Percentiles rank a stretch among this genome's conserved stretches.
Evolutionary conservation across 177 flowering plant species (phyloP).

Genomic region (Telopea speciosissima): DNA sequence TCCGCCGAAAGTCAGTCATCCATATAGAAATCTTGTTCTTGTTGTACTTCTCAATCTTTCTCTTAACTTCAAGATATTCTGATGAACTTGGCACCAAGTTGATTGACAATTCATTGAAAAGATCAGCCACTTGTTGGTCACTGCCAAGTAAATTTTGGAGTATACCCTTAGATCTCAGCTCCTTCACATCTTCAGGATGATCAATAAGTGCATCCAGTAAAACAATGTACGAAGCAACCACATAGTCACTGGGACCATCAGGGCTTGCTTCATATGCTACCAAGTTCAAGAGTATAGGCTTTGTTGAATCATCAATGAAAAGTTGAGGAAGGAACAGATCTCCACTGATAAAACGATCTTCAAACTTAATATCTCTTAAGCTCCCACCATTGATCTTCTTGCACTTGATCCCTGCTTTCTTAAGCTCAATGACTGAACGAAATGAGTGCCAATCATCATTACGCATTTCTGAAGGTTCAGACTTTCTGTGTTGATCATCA

Average conservation of each 20-base stretch:
- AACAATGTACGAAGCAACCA: background rate
- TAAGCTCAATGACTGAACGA: conserved; percentile 12
- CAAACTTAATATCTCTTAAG: background rate
- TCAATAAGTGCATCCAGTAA: conserved; percentile 9
- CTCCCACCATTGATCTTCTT: background rate
- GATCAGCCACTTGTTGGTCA: conserved; percentile 3
- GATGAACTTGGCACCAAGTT: background rate
- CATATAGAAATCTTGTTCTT: background rate
- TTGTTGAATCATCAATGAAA: conserved; percentile 3
- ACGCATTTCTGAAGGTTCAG: background rate
- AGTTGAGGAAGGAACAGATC: conserved; percentile 12
- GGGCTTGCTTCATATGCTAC: conserved; percentile 8
- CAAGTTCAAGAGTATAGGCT: conserved; percentile 1
- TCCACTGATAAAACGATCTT: background rate
- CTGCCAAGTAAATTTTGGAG: conserved; percentile 3
- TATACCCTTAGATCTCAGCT: background rate
- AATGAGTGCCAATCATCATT: background rate
- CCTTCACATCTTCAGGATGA: conserved; percentile 3
- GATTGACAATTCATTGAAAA: background rate
- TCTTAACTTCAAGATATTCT: background rate
- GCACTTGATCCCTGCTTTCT: background rate
- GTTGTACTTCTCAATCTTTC: background rate
- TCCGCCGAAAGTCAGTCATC: background rate
- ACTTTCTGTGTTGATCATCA: background rate
- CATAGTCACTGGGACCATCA: background rate